Evolutionary conservation across 2,329 filamentous ascomycete genomes (phyloP).

Genomic region (Emmonsiellopsis sp.): DNA sequence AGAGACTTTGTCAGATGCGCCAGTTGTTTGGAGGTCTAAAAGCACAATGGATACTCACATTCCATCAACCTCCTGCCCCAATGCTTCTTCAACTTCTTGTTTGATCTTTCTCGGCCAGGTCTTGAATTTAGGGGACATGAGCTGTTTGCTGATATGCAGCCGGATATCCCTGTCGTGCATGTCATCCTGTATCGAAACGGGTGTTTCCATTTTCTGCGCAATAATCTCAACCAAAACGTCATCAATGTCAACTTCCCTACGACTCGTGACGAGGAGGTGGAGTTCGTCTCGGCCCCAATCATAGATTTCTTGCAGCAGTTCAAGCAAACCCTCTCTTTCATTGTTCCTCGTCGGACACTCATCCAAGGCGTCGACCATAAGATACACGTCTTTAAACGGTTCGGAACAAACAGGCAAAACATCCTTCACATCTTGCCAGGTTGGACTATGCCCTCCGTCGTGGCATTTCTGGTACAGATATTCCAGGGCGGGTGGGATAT

Average conservation of each 20-base stretch:
- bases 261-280: slow-evolving; percentile 12
- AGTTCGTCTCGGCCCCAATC: background rate
- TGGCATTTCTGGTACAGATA: slow-evolving; percentile 1
- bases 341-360: slow-evolving; percentile 8
- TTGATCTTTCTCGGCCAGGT: background rate
- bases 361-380: slow-evolving; percentile 15
- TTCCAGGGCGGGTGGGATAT: background rate
- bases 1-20: too few species aligned
- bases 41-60: slow-evolving; percentile 7
- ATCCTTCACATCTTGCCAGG: background rate
- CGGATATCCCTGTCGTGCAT: background rate
- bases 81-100: background rate
- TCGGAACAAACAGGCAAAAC: slow-evolving; percentile 3
- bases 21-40: background rate
- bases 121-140: background rate
- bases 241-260: slow-evolving; percentile 11
- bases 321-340: slow-evolving; percentile 9
- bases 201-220: background rate
- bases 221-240: background rate
- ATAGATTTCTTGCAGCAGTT: slow-evolving; percentile 5
- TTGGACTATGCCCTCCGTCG: slow-evolving; percentile 6
- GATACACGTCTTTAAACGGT: slow-evolving; percentile 2
- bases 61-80: slow-evolving; percentile 1
- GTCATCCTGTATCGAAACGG: background rate
- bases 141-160: background rate